A percentile compares a stretch with the other conserved stretches of the same genome.
Conservation (phyloP, 805 yeast species). For the Teunomyces gatunensis region DNA sequence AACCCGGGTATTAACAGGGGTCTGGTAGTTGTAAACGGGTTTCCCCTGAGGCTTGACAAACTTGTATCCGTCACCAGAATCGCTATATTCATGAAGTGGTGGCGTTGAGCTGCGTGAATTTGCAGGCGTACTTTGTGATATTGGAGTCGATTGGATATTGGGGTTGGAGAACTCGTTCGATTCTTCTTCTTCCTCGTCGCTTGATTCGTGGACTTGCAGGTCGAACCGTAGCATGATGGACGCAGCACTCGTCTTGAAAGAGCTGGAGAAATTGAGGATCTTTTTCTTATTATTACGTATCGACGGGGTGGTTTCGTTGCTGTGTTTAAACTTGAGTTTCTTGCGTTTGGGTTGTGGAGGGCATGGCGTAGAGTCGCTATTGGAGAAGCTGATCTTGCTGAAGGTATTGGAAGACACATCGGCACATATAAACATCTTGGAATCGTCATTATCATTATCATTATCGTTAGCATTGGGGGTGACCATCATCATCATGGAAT, state of each 20-base stretch:
- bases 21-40: slow-evolving; percentile 16
- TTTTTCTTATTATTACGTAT: slow-evolving; percentile 16
- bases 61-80: slow-evolving; percentile 39
- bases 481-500: slow-evolving; percentile 20
- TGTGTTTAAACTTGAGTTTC: slow-evolving; percentile 25
- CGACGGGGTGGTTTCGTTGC: slow-evolving; percentile 20
- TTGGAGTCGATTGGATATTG: slow-evolving; percentile 28
- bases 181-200: slow-evolving; percentile 3
- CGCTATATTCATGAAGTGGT: slow-evolving; percentile 31
- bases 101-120: slow-evolving; percentile 39
- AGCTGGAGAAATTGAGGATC: slow-evolving; percentile 30
- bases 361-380: slow-evolving; percentile 44
- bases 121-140: slow-evolving; percentile 43
- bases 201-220: slow-evolving; percentile 8
- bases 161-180: slow-evolving; percentile 3
- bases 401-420: slow-evolving; percentile 12
- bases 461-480: slow-evolving; percentile 19
- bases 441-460: slow-evolving; percentile 5
- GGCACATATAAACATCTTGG: slow-evolving; percentile 19
- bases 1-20: slow-evolving; percentile 13
- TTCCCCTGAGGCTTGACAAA: slow-evolving; percentile 33
- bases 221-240: slow-evolving; percentile 19
- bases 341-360: slow-evolving; percentile 40
- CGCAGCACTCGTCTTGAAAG: slow-evolving; percentile 25
- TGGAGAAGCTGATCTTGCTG: slow-evolving; percentile 26